These are phyloP conservation scores for Cyamopsis tetragonoloba DNA, from an alignment of 306 rosid species.

Conservation along the genomic window DNA sequence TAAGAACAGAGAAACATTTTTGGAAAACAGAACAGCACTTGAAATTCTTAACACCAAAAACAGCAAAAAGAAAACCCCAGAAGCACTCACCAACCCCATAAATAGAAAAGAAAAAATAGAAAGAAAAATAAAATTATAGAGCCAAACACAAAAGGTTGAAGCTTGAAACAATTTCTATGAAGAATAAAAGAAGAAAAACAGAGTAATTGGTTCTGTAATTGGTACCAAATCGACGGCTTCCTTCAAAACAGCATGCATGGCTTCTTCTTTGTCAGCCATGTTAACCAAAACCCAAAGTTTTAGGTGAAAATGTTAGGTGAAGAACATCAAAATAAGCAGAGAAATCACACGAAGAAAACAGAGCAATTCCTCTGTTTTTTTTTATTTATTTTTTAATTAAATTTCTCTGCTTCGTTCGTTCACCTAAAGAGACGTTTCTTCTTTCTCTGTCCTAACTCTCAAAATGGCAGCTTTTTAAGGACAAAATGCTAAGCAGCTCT, in stretches of 20 bases:
- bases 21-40: no score
- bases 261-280: slow-evolving; percentile 49
- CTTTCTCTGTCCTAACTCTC: neutral
- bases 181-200: neutral
- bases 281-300: neutral
- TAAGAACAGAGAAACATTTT: neutral
- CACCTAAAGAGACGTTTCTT: neutral
- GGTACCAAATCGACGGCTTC: slow-evolving; percentile 83
- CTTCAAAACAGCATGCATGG: slow-evolving; percentile 63
- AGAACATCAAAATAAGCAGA: neutral
- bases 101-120: neutral
- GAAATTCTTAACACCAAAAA: no score
- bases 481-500: neutral
- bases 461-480: slow-evolving; percentile 21
- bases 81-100: neutral
- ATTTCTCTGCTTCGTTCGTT: neutral
- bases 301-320: neutral
- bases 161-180: neutral
- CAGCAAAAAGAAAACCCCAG: no score
- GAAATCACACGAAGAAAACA: slow-evolving; percentile 5
- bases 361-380: neutral
- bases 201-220: slow-evolving; percentile 22
- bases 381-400: neutral
- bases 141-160: neutral
- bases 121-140: neutral